Evolutionary conservation across 2,329 filamentous ascomycete genomes (phyloP).

Genomic region (Sporothrix protearum): DNA sequence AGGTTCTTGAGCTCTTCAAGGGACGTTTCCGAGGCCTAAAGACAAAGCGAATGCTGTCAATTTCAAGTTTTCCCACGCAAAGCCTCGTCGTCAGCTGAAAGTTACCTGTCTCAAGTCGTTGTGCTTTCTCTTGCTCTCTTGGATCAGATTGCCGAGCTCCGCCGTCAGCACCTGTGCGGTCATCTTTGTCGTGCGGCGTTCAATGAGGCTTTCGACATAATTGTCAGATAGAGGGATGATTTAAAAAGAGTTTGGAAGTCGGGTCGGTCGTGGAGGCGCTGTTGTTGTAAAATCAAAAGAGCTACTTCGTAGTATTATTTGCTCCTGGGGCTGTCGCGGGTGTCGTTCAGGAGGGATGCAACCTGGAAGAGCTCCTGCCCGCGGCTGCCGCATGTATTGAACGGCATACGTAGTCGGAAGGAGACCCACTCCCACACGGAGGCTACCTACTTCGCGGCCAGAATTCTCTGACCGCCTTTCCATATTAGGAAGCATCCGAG

Average conservation of each 20-base stretch:
- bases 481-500: constrained; percentile 1
- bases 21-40: constrained; percentile 85
- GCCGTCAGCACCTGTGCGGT: constrained; percentile 84
- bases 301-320: neutral
- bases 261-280: too few relatives aligned
- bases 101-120: constrained; percentile 80
- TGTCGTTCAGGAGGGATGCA: neutral
- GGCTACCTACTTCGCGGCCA: constrained; percentile 19
- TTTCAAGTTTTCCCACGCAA: too few relatives aligned
- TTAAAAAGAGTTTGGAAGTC: neutral
- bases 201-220: constrained; percentile 24
- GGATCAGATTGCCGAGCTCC: constrained; percentile 85
- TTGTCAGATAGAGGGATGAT: constrained; percentile 8
- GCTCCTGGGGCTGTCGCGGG: neutral
- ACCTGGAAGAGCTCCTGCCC: constrained; percentile 13
- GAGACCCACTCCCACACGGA: neutral
- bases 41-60: neutral
- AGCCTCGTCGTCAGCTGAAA: constrained; percentile 39
- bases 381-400: constrained; percentile 41
- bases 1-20: constrained; percentile 81
- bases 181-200: constrained; percentile 54
- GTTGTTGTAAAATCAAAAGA: neutral
- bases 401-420: constrained; percentile 42
- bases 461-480: constrained; percentile 27
- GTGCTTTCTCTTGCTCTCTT: constrained; percentile 94